Conservation (phyloP, 768 basidiomycete species). For the Pulveroboletus ravenelii region DNA sequence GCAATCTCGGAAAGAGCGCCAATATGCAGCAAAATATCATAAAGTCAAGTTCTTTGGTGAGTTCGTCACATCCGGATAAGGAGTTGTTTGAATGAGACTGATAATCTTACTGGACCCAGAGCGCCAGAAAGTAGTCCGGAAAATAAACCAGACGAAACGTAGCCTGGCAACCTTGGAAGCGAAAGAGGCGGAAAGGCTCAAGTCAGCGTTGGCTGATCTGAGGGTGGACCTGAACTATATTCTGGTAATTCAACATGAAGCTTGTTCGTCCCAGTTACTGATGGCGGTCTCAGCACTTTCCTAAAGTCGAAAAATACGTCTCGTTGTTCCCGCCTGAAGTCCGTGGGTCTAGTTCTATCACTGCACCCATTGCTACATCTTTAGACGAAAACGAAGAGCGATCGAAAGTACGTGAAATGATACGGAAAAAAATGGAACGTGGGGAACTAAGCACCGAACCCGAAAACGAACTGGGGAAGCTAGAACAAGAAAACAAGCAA, state of each 20-base stretch:
- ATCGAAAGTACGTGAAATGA: conserved; percentile 54
- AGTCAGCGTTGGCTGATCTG: conserved; percentile 50
- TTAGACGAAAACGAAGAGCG: conserved; percentile 43
- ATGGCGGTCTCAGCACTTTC: conserved; percentile 59
- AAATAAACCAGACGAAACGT: conserved; percentile 66
- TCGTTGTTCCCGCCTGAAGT: conserved; percentile 79
- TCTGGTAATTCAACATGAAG: conserved; percentile 43
- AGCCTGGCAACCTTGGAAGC: conserved; percentile 37
- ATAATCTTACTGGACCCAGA: conserved; percentile 47
- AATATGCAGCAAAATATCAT: conserved; percentile 76
- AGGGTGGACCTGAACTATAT: conserved; percentile 92
- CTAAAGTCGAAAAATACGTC: conserved; percentile 82
- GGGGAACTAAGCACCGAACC: conserved; percentile 59
- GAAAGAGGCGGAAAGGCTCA: conserved; percentile 38
- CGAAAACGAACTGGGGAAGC: conserved; percentile 38
- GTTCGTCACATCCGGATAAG: conserved; percentile 11
- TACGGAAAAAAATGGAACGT: conserved; percentile 53
- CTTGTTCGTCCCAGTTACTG: not conserved
- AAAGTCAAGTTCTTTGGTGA: conserved; percentile 92
- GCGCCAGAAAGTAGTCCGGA: conserved; percentile 79
- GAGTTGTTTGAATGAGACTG: not conserved
- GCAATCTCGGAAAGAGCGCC: conserved; percentile 59
- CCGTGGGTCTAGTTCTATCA: conserved; percentile 16
- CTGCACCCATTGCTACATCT: conserved; percentile 4
- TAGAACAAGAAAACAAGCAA: conserved; percentile 5